Base-by-base conservation (phyloP, 2,329 filamentous ascomycete species). In the Pseudogymnoascus sp. region DNA sequence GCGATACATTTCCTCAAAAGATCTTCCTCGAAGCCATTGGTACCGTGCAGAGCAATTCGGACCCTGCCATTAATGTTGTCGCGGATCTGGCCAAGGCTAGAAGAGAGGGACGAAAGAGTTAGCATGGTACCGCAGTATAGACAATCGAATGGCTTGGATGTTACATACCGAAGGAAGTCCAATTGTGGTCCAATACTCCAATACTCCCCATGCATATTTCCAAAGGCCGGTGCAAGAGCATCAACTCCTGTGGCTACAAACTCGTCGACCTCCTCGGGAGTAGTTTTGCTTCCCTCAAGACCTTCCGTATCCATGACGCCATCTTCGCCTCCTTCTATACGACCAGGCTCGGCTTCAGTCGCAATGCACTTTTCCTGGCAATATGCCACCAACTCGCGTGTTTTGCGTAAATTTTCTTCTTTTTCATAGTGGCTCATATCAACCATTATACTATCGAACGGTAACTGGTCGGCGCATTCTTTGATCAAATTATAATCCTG, bases 341-440 rank as follows among this genome's bases (percentile, higher is more conserved):
- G 39, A 21, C 61, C 61, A 14, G 86, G 86, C 69, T 90, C 87
- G 0, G 86, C 87, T 71, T 90, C 87, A 2, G 85, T 85, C 4
- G 84, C 80, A 63, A 89, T 88, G 3, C 84, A 83, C 35, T 82
- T 77, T 66, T 75, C 83, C 69, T 87, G 81, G 70, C 86, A 89
- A 70, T 86, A 84, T n/a, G 72, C 74, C 12, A 84, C 83, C 60
- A 89, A 73, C 67, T 88, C 84, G 59, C 77, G 77, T n/a, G 86
- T 89, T 69, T 81, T 78, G 1, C 78, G 75, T 43, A 90, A 76
- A 69, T 90, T 90, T 74, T 89, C 86, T 62, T 80, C 84, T 67
- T 84, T 84, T 65, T 88, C 85, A 69, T 87, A 83, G 70, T 89
- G 87, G 62, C 79, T 83, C 86, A 90, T 90, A 73, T 90, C 87